Conservation (phyloP, 768 basidiomycete genomes). For the Leccinellum luteum region DNA sequence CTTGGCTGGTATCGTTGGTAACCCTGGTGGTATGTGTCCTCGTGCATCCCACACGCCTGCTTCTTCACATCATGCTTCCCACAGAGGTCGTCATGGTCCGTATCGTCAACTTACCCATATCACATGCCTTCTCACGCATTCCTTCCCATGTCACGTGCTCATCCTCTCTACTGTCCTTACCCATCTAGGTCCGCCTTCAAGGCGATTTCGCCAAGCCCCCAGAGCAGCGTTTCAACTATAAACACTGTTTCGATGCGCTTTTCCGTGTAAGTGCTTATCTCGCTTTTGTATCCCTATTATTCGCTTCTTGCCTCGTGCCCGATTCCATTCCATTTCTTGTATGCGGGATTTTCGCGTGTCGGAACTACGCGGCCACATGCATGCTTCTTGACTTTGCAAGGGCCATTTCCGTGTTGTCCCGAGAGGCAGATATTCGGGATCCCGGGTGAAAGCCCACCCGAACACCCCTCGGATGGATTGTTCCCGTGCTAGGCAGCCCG, state of each 20-base stretch:
- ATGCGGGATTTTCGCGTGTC: not conserved
- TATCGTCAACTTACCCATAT: conserved; percentile 7
- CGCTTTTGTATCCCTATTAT: not conserved
- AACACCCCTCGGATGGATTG: not conserved
- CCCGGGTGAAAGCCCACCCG: not conserved
- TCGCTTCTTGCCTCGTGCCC: conserved; percentile 1
- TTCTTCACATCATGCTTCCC: not conserved
- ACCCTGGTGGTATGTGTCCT: conserved; percentile 68
- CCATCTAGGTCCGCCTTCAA: conserved; percentile 67
- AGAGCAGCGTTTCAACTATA: conserved; percentile 88
- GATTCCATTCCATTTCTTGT: not conserved
- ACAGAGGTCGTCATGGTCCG: conserved; percentile 71
- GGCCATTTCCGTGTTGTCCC: conserved; percentile 4
- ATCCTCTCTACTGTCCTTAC: not conserved
- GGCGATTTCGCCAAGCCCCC: conserved; percentile 88
- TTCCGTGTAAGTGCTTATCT: conserved; percentile 62
- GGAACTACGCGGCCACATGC: not conserved
- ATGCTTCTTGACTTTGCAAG: not conserved
- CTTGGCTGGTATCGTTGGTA: conserved; percentile 86
- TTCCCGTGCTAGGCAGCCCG: not conserved
- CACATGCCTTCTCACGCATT: conserved; percentile 15
- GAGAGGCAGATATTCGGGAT: not conserved
- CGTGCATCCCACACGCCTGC: not conserved
- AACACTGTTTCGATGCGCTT: conserved; percentile 84
- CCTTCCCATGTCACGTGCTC: conserved; percentile 17